Evolutionary conservation across 176 grass and related monocot species (phyloP), one percentile per base, ranked within the genome.

Genomic region (Cymbopogon citratus): DNA sequence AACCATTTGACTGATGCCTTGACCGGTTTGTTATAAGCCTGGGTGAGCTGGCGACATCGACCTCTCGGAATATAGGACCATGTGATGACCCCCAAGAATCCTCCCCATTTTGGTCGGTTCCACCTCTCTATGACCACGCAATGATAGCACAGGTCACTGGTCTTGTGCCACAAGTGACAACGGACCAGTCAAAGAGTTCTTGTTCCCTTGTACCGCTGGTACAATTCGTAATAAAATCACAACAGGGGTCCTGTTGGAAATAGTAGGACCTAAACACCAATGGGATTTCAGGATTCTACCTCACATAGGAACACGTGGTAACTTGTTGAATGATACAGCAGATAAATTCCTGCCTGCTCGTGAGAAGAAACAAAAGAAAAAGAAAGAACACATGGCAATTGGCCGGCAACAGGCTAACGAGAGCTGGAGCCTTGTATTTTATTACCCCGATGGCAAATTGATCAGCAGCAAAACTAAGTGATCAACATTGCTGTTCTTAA

Each of bases 41-140:
- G 64, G 36, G 44, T 81, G 87, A 92, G 90, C 90, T 90, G 90
- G 90, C 83, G 79, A 88, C 83, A 85, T 94, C 62, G 81, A 91
- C 89, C 70, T 86, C 62, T 86, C 79, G 71, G 74, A 83, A 95
- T 88, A 86, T 88, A 86, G 84, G 83, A 79, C 82, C 90, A 95
- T 78, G 90, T 95, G 93, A 87, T 74, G 90, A 87, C 71, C 81
- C 85, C 76, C 66, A 90, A 84, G 72, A 73, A 86, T 90, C 88
- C 79, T 71, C 81, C 39, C 74, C 64, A 56, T 34, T 82, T 52
- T 62, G 72, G 82, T 61, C 76, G 71, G 83, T 54, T 80, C 85
- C 69, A 54, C 75, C 74, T 70, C 73, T 74, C 77, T 63, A 76
- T 77, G 66, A 77, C 28, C 54, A 56, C 34, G 65, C 78, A 87